Percentiles rank a stretch among this genome's conserved stretches.
These are phyloP conservation scores for Salix viminalis DNA, from an alignment of 345 rosid species.

Conservation along the genomic window DNA sequence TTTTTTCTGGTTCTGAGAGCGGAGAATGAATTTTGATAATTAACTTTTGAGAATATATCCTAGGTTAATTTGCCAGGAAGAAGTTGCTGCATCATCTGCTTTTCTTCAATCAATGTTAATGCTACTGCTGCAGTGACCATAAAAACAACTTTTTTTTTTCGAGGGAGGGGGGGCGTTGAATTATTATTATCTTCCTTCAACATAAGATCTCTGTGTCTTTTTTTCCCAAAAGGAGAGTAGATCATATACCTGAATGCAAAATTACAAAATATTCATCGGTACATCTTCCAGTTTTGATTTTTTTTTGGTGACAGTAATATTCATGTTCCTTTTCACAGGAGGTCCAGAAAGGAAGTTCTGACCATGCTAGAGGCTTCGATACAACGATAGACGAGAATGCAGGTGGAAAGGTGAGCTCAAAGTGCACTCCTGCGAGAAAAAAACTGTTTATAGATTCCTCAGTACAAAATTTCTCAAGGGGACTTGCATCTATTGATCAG, in stretches of 20 bases:
- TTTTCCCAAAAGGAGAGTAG: neutral
- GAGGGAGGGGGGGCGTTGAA: neutral
- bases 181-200: neutral
- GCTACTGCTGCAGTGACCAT: neutral
- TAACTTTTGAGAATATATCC: neutral
- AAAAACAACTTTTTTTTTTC: too few relatives aligned
- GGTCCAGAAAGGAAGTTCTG: conserved; percentile 41
- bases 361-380: conserved; percentile 57
- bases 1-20: neutral
- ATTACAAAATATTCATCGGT: neutral
- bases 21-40: neutral
- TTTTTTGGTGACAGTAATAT: neutral
- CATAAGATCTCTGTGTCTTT: neutral
- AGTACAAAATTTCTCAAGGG: neutral
- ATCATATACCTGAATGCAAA: neutral
- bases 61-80: neutral
- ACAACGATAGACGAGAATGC: conserved; percentile 43
- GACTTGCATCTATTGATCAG: neutral
- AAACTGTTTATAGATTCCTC: neutral
- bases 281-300: neutral
- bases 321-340: conserved; percentile 39
- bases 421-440: neutral
- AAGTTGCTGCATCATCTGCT: neutral
- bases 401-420: conserved; percentile 44
- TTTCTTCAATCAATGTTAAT: neutral